Base-by-base conservation (phyloP, 2,329 filamentous ascomycete species). In the Colletotrichum cordylinicola region DNA sequence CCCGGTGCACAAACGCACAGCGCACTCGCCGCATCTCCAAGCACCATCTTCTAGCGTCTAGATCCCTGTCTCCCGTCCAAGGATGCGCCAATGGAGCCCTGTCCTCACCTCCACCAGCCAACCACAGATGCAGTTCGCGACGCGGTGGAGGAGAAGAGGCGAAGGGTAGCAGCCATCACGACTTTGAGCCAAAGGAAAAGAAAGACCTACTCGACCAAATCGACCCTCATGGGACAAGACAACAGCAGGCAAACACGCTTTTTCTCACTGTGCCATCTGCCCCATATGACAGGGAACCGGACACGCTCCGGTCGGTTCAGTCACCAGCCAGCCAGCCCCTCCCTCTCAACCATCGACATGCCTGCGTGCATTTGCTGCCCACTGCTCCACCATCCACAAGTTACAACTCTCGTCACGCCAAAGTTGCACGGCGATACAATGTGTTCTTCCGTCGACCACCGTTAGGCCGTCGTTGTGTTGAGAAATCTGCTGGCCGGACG, bases 31-130 rank as follows among this genome's bases (percentile, higher is more conserved):
- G 55, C 64, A 62, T 75, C 72, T 37, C 67, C 55, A 64, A 60
- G 64, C 64, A 65, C 60, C 43, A 52, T 21, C 48, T 70, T 37
- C 66, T 62, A 70, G 66, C 66, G 71, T 70, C 24, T 67, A 65
- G 37, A 76, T 75, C 74, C 74, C 70, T 76, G 66, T 61, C 67
- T 71, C 37, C 60, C 71, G 61, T 71, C 52, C 60, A 66, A 75
- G 67, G 66, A 62, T 73, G 73, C 60, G 71, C 71, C 74, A 75
- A 75, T 67, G 39, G 33, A 43, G 62, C 18, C 55, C 27, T 56
- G 24, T 33, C 21, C n/a, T 21, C 27, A 18, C 12, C 35, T n/a
- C n/a, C 52, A 37, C 31, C 64, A 24, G 56, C 65, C 70, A 69
- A 76, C 70, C 70, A 69, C 15, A 58, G 48, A n/a, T 52, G 31